Percentiles rank a stretch among this genome's conserved stretches.
Conservation (phyloP, 805 yeast species). For the Komagataella kurtzmanii region DNA sequence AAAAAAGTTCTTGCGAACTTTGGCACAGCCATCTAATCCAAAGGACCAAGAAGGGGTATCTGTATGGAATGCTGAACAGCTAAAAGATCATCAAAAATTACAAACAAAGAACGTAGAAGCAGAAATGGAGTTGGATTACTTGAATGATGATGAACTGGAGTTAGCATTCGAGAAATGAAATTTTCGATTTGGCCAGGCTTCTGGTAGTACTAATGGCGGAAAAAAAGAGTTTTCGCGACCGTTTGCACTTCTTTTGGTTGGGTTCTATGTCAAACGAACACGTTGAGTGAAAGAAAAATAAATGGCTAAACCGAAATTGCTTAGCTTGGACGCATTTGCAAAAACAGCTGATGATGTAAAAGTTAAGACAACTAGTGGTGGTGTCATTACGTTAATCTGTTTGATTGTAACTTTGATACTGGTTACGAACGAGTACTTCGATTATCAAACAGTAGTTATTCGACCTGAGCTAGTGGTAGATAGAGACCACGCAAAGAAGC, state of each 20-base stretch:
- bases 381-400: slow-evolving; percentile 70
- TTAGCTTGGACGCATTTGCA: slow-evolving; percentile 79
- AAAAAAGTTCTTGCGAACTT: slow-evolving; percentile 76
- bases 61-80: slow-evolving; percentile 76
- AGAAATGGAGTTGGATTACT: slow-evolving; percentile 9
- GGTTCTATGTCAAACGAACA: neutral
- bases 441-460: slow-evolving; percentile 53
- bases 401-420: slow-evolving; percentile 45
- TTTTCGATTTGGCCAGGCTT: too few species aligned
- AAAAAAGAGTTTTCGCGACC: neutral
- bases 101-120: slow-evolving; percentile 20
- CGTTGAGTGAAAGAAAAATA: neutral
- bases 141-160: neutral
- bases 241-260: neutral
- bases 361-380: slow-evolving; percentile 82
- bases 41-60: slow-evolving; percentile 90
- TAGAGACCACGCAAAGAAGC: slow-evolving; percentile 57
- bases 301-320: slow-evolving; percentile 12
- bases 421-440: slow-evolving; percentile 61
- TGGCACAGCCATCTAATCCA: slow-evolving; percentile 88
- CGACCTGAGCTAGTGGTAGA: slow-evolving; percentile 86
- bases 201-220: too few species aligned
- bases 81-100: slow-evolving; percentile 42
- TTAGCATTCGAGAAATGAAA: neutral
- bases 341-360: slow-evolving; percentile 92